Conservation (phyloP, 805 yeast species). For the Lachancea nothofagi region DNA sequence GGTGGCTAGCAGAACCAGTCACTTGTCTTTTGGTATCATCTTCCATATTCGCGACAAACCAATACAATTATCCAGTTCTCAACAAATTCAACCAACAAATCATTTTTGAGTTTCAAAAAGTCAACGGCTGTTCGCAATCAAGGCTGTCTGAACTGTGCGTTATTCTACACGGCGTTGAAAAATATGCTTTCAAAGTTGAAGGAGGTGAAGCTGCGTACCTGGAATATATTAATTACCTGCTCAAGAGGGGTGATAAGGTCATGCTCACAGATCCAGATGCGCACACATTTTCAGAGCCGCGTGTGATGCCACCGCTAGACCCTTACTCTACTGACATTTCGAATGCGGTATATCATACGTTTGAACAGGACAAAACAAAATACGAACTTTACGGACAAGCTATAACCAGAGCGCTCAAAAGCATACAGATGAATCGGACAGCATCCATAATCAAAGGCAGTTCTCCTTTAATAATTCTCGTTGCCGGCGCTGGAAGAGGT, state of each 20-base stretch:
- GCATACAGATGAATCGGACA: constrained; percentile 16
- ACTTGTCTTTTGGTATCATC: constrained; percentile 51
- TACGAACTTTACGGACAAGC: constrained; percentile 67
- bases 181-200: constrained; percentile 31
- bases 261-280: constrained; percentile 7
- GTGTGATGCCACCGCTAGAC: constrained; percentile 54
- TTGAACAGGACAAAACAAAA: constrained; percentile 66
- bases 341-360: constrained; percentile 55
- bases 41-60: constrained; percentile 51
- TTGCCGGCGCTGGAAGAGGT: constrained; percentile 89
- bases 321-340: constrained; percentile 60
- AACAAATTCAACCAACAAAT: constrained; percentile 51
- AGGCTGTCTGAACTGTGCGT: constrained; percentile 30
- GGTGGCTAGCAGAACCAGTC: constrained; percentile 70
- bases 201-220: constrained; percentile 38
- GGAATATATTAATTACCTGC: constrained; percentile 40
- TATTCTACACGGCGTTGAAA: constrained; percentile 51
- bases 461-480: constrained; percentile 39
- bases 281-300: constrained; percentile 13
- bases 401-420: constrained; percentile 47
- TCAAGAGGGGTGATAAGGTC: constrained; percentile 32
- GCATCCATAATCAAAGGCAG: constrained; percentile 2
- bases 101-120: constrained; percentile 37
- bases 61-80: constrained; percentile 59
- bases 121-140: constrained; percentile 36